A percentile compares a stretch with the other conserved stretches of the same genome.
Evolutionary conservation across 2,329 filamentous ascomycete genomes (phyloP).

Genomic region (Eutypella sp.): DNA sequence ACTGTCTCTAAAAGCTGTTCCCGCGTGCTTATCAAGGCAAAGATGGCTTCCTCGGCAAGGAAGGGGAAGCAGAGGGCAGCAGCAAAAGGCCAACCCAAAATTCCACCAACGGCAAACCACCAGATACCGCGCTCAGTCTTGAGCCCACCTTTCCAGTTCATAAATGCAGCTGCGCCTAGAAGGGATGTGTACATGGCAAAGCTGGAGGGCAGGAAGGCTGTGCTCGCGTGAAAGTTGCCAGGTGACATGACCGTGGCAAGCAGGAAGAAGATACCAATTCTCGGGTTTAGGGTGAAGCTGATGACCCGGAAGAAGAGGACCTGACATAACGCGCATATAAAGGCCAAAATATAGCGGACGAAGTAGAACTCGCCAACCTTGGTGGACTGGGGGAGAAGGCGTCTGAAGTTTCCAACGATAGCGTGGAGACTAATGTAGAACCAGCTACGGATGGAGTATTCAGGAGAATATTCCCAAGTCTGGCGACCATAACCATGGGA

Average conservation of each 20-base stretch:
- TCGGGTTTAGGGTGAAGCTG: constrained; percentile 69
- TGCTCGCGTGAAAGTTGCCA: constrained; percentile 88
- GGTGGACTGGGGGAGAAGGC: constrained; percentile 55
- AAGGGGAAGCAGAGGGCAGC: constrained; percentile 78
- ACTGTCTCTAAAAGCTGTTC: constrained; percentile 57
- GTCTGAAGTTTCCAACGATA: constrained; percentile 59
- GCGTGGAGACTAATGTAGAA: constrained; percentile 81
- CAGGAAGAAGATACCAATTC: constrained; percentile 81
- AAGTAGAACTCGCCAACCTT: constrained; percentile 82
- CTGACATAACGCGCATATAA: constrained; percentile 76
- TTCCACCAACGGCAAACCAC: constrained; percentile 81
- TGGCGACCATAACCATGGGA: constrained; percentile 89
- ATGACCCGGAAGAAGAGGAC: constrained; percentile 76
- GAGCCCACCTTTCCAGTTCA: constrained; percentile 79
- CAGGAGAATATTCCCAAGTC: constrained; percentile 97
- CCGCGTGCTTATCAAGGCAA: constrained; percentile 48
- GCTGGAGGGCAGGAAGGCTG: constrained; percentile 83
- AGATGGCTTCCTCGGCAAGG: constrained; percentile 67
- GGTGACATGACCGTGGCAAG: constrained; percentile 73
- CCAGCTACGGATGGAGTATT: constrained; percentile 94
- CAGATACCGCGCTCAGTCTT: constrained; percentile 80
- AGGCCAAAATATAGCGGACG: constrained; percentile 69
- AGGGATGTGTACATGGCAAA: constrained; percentile 95
- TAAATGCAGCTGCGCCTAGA: constrained; percentile 80
- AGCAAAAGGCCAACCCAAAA: constrained; percentile 93